Base-by-base conservation (phyloP, 345 rosid species). In the Sisymbrium irio region DNA sequence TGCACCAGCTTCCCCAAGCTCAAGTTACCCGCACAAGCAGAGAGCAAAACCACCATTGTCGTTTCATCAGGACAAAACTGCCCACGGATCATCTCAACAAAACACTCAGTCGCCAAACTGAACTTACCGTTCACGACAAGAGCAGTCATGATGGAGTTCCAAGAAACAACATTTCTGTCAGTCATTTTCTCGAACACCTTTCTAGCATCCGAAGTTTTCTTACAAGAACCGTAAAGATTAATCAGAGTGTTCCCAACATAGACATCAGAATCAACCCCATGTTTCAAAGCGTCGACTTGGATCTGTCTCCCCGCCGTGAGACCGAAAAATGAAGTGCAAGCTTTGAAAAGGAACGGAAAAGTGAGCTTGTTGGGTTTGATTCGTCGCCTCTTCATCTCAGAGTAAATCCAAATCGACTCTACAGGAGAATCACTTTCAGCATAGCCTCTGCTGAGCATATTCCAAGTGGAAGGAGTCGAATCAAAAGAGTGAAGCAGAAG, bases 61-160 rank as follows among this genome's bases (percentile, higher is more conserved):
- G 95, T 85, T 81, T 87, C 87, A 68, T 93, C 91, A 0, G 87
- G 88, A 59, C 62, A 79, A 74, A 89, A 79, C 71, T 79, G 76
- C 4, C 1, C 69, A 59, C 69, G 55, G 42, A 70, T 84, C 96
- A 91, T 89, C 80, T 81, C 77, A 5, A 50, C 7, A 74, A 85
- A 88, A 76, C 83, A 83, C 68, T 77, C 63, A 76, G 83, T 70
- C 62, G 82, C 95, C 7, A 80, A 78, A 5, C 5, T 71, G 6
- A 85, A 57, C 82, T 71, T 71, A 39, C 33, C 58, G 41, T 80
- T 82, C 78, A 81, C 90, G 25, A 87, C 78, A 9, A 83, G 83
- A 68, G 88, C 82, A 69, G 91, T 84, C 74, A 94, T 76, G 53
- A 89, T 72, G 0, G 89, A 83, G 82, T 94, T 94, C 96, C 95